Evolutionary conservation across 2,329 filamentous ascomycete species (phyloP), one percentile per base, ranked within the genome.

Genomic region (Gremmenia infestans): DNA sequence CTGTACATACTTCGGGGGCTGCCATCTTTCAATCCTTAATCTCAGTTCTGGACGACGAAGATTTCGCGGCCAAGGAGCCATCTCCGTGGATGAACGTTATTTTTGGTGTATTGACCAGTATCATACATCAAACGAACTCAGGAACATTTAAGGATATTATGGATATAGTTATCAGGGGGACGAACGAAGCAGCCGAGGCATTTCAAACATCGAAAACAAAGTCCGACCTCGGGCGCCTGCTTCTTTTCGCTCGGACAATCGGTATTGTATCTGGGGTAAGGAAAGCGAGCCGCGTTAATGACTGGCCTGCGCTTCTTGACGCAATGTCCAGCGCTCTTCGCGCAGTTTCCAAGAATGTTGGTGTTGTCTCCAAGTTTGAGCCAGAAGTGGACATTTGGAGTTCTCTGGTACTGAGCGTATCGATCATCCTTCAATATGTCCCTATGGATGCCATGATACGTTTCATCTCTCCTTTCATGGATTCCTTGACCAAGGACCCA

Each of bases 401-500:
- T 49, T 74, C 74, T 48, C 65, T 85, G 7, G 72, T 86, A n/a
- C 73, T 80, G 52, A 83, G 78, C 59, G 72, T 77, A 57, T 78
- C 89, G 17, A 83, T 92, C 55, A 75, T 86, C 2, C 84, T 95
- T 70, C 85, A 90, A 63, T 81, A 85, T 62, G 87, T 91, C 5
- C 85, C 92, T 1, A 85, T 96, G 69, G 89, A 96, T 64, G 81
- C 86, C 6, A 74, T 95, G 37, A 85, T 96, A 43, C 82, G 89
- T 1, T 80, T 82, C 39, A 80, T 92, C 55, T 80, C 82, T 15
- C 72, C 82, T 3, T 78, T 96, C 47, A 81, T 83, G 68, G 82
- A 86, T 36, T 74, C 76, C 3, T 74, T 96, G 48, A 84, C 82
- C 3, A 80, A 81, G 51, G 83, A 87, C 46, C 79, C 80, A 1